These are phyloP conservation scores for Solanum aculeatissimum DNA, from an alignment of 305 asterid genomes.

Conservation along the genomic window DNA sequence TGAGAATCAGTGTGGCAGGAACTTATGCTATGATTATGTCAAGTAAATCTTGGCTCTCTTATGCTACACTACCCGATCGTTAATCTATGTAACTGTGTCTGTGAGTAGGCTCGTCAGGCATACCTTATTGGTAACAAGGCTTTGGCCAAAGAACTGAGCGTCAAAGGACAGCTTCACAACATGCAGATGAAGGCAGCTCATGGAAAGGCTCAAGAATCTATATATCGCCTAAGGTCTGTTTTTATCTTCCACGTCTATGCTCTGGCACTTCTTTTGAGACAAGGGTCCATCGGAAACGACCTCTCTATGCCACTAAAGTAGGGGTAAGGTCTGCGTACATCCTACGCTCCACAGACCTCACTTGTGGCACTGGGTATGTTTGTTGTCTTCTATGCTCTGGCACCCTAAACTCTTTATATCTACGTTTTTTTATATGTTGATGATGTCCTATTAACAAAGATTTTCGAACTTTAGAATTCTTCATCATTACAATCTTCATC, in stretches of 20 bases:
- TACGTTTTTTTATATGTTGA: not conserved
- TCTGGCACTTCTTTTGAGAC: not conserved
- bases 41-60: not conserved
- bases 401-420: not conserved
- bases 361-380: not conserved
- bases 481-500: not conserved
- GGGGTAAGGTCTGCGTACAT: not conserved
- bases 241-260: not conserved
- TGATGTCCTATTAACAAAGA: not conserved
- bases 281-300: not conserved
- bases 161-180: slow-evolving; percentile 75
- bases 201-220: slow-evolving; percentile 71
- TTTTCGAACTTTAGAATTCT: not conserved
- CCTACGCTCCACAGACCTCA: not conserved
- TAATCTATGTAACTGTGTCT: not conserved
- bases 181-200: slow-evolving; percentile 84
- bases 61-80: not conserved
- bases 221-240: slow-evolving; percentile 70
- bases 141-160: slow-evolving; percentile 84
- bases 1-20: not conserved
- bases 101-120: slow-evolving; percentile 81
- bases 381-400: not conserved
- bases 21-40: not conserved
- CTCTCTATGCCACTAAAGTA: not conserved
- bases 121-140: slow-evolving; percentile 80